Percentiles rank a stretch among this genome's conserved stretches.
phyloP scores from a whole-genome alignment of 1,139 yeast species.

The Saccharomyces hybrid region DNA sequence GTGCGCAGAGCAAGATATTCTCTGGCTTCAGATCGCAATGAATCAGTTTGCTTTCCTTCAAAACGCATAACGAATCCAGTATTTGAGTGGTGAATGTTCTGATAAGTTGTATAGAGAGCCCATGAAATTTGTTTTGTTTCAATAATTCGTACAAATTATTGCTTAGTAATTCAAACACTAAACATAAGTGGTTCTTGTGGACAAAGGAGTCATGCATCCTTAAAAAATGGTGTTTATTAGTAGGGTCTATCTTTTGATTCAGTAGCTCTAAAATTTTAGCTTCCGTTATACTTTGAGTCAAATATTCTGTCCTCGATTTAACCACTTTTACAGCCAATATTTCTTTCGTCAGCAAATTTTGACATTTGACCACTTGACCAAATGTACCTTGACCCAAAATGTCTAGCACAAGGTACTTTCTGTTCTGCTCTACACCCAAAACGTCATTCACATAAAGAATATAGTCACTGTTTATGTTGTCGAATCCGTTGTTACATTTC shows the following conservation, averaged over 20 bases:
- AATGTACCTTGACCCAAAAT: slow-evolving; percentile 94
- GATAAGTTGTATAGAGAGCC: slow-evolving; percentile 74
- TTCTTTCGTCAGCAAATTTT: slow-evolving; percentile 78
- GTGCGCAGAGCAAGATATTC: slow-evolving; percentile 71
- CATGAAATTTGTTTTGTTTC: slow-evolving; percentile 91
- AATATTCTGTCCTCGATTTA: slow-evolving; percentile 84
- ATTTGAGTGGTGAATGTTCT: slow-evolving; percentile 73
- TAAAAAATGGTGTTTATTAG: slow-evolving; percentile 66
- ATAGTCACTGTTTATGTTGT: slow-evolving; percentile 85
- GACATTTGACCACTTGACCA: slow-evolving; percentile 98
- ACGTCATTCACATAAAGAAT: slow-evolving; percentile 91
- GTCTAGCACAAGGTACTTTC: slow-evolving; percentile 83
- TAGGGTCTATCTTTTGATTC: slow-evolving; percentile 62
- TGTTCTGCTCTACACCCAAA: slow-evolving; percentile 78
- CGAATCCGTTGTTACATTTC: slow-evolving; percentile 71
- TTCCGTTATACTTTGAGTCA: slow-evolving; percentile 88
- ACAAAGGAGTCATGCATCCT: slow-evolving; percentile 80
- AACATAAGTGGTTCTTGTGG: slow-evolving; percentile 86
- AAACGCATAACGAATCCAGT: slow-evolving; percentile 67
- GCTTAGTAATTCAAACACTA: slow-evolving; percentile 84
- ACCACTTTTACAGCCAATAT: slow-evolving; percentile 93
- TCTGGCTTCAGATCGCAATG: slow-evolving; percentile 98
- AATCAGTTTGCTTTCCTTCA: slow-evolving; percentile 77
- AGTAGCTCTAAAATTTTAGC: slow-evolving; percentile 78
- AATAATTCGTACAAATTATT: slow-evolving; percentile 85